These are phyloP conservation scores for Sugiyamaella japonica DNA, from an alignment of 1,139 yeast species.

Conservation along the genomic window DNA sequence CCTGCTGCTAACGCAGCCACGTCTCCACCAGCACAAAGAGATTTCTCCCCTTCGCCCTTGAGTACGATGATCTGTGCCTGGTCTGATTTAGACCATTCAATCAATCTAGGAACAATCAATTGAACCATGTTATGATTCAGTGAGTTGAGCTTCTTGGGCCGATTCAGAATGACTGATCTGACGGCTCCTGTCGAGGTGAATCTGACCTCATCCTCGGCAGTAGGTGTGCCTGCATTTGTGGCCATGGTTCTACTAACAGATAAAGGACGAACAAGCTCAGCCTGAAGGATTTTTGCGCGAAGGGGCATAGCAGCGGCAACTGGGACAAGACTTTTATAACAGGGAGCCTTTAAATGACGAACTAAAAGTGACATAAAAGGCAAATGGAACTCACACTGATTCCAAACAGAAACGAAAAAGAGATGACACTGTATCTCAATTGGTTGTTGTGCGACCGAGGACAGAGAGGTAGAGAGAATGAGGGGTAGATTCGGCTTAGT, in stretches of 20 bases:
- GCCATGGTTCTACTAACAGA: constrained; percentile 19
- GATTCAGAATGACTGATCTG: constrained; percentile 73
- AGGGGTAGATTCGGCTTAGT: neutral
- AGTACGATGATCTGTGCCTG: constrained; percentile 66
- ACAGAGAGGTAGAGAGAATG: neutral
- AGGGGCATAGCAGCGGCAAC: constrained; percentile 32
- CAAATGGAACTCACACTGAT: neutral
- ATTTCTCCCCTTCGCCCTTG: constrained; percentile 59
- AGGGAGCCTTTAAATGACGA: constrained; percentile 9
- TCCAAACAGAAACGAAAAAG: neutral
- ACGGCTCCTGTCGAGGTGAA: constrained; percentile 64
- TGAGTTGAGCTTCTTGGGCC: constrained; percentile 84
- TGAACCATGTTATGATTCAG: constrained; percentile 76
- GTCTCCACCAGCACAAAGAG: constrained; percentile 81
- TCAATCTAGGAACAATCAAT: constrained; percentile 69
- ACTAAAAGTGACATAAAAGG: constrained; percentile 12
- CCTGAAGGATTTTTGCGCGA: constrained; percentile 35
- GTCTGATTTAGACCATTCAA: constrained; percentile 72
- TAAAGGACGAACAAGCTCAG: constrained; percentile 12
- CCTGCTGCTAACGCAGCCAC: constrained; percentile 68
- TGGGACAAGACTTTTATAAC: neutral
- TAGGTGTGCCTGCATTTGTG: constrained; percentile 21
- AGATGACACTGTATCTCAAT: neutral
- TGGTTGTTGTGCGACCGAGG: neutral
- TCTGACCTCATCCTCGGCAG: constrained; percentile 52